phyloP scores from a whole-genome alignment of 805 yeast genomes.

The Ogataea allantospora region DNA sequence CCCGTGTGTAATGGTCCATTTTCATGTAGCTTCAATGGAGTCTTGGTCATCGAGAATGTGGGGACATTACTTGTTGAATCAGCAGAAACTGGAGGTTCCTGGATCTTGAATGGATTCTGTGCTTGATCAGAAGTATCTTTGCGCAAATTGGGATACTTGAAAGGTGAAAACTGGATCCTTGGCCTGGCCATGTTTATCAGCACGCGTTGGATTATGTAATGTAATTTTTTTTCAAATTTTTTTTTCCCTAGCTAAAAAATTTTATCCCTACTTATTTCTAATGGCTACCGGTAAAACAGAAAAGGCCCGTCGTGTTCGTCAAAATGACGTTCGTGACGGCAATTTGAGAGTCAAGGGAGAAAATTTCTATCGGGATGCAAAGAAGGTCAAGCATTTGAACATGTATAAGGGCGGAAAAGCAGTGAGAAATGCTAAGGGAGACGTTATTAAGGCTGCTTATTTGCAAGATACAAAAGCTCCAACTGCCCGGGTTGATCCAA shows the following conservation, averaged over 20 bases:
- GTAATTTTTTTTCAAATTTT: slow-evolving; percentile 3
- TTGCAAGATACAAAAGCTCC: slow-evolving; percentile 87
- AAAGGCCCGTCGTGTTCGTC: slow-evolving; percentile 79
- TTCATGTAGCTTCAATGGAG: slow-evolving; percentile 7
- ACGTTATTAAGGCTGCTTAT: slow-evolving; percentile 80
- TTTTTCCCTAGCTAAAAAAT: slow-evolving; percentile 3
- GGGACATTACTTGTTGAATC: background rate
- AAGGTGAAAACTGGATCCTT: slow-evolving; percentile 24
- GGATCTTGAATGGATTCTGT: background rate
- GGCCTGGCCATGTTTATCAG: slow-evolving; percentile 20
- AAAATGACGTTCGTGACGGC: slow-evolving; percentile 81
- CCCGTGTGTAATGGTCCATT: slow-evolving; percentile 17
- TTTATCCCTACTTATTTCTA: slow-evolving; percentile 1
- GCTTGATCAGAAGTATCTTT: slow-evolving; percentile 1
- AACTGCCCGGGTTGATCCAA: slow-evolving; percentile 91
- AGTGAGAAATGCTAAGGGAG: slow-evolving; percentile 82
- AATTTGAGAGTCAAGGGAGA: slow-evolving; percentile 94
- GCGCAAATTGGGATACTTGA: slow-evolving; percentile 17
- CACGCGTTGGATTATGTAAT: slow-evolving; percentile 9
- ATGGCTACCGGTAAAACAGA: slow-evolving; percentile 97
- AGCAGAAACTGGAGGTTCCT: background rate
- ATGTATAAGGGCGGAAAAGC: slow-evolving; percentile 95
- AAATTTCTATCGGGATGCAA: slow-evolving; percentile 92
- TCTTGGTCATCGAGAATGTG: slow-evolving; percentile 6
- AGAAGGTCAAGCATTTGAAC: slow-evolving; percentile 81